Evolutionary conservation across 352 stramenopile species (phyloP), one percentile per base, ranked within the genome.

Genomic region (Sclerospora graminicola): DNA sequence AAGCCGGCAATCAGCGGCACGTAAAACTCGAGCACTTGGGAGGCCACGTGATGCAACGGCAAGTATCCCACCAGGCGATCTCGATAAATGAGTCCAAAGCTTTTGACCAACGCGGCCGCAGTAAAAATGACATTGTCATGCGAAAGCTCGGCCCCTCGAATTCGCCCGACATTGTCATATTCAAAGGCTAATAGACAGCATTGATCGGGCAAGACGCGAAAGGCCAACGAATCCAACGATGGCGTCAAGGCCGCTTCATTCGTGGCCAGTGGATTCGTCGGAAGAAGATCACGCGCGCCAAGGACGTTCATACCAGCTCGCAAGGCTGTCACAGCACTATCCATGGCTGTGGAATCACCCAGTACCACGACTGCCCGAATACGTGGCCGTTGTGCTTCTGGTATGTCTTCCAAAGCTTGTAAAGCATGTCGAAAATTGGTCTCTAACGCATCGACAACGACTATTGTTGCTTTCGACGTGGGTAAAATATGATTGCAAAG

Each of bases 101-200:
- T 71, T 6, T 50, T 47, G 1, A 76, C 75, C 23, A 92, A 62
- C 1, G 69, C 72, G 10, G 69, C 57, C 7, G 77, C 74, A 6
- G 80, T 88, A 49, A 89, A 92, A 34, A 92, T 61, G 8, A 85
- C 64, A 26, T 92, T 92, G 60, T 92, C 77, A 40, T 92, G 80
- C n/a, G 77, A 84, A 0, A 92, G 34, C 27, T 71, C 69, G 2
- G 58, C 62, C 7, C 59, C 75, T 16, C 71, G 70, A 24, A 88
- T 55, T 4, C 42, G 32, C 1, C 78, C 78, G 0, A 46, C 19
- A 8, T 51, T 51, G 43, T 90, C 73, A 45, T 86, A 86, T 13
- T 64, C 71, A 28, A 90, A 90, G 4, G 63, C 45, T 14, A 90
- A 48, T 26, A 76, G 39, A 29, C 70, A 86, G 47, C 57, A 69